Conservation (phyloP, 768 basidiomycete species). For the Russula earlei region DNA sequence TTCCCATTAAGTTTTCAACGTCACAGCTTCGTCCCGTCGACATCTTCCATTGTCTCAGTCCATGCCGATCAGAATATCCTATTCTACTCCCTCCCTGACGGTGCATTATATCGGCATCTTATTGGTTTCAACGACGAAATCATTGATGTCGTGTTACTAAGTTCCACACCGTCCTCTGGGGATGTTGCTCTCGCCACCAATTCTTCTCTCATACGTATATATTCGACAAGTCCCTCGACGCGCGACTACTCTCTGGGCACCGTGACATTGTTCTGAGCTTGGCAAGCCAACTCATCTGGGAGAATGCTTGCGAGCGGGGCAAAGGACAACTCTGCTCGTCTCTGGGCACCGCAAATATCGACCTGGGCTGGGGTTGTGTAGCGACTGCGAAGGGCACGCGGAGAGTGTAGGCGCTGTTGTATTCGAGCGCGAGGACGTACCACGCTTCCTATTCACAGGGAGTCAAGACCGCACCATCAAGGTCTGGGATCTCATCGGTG, state of each 20-base stretch:
- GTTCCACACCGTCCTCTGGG: conserved; percentile 34
- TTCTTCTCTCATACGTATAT: conserved; percentile 88
- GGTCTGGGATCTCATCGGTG: conserved; percentile 84
- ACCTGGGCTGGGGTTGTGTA: conserved; percentile 63
- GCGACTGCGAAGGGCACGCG: conserved; percentile 90
- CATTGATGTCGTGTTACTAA: conserved; percentile 78
- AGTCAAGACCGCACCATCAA: conserved; percentile 97
- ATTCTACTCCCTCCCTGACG: conserved; percentile 71
- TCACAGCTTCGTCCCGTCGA: conserved; percentile 56
- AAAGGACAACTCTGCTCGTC: conserved; percentile 80
- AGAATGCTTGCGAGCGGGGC: conserved; percentile 80
- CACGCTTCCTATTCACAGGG: conserved; percentile 80
- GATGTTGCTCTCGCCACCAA: conserved; percentile 95
- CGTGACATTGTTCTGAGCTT: conserved; percentile 85
- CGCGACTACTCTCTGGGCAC: conserved; percentile 81
- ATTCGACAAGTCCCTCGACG: conserved; percentile 71
- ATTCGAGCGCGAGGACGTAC: conserved; percentile 49
- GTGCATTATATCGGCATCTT: conserved; percentile 62
- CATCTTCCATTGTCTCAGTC: conserved; percentile 63
- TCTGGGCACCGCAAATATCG: conserved; percentile 51
- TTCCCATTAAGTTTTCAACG: conserved; percentile 2
- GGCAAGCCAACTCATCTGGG: conserved; percentile 56
- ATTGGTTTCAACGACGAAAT: conserved; percentile 99
- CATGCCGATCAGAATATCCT: conserved; percentile 97
- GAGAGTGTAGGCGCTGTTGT: conserved; percentile 90